A percentile compares a stretch with the other conserved stretches of the same genome.
phyloP scores from a whole-genome alignment of 2,329 filamentous ascomycete genomes.

The Lojkania enalia region DNA sequence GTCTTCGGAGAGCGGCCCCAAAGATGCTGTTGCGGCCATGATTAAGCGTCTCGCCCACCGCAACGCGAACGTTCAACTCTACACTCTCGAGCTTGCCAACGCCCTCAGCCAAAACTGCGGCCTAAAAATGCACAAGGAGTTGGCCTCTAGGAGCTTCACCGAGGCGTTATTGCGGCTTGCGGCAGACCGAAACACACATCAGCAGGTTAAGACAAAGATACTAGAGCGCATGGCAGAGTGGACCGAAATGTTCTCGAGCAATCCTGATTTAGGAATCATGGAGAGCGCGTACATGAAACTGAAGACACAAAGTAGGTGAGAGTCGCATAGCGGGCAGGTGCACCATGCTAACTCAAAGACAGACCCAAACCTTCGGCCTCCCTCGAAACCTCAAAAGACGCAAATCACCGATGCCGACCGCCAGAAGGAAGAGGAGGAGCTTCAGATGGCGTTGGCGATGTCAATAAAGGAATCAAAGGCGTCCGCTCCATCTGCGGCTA shows the following conservation, averaged over 20 bases:
- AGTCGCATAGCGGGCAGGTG: neutral
- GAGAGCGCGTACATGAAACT: conserved; percentile 88
- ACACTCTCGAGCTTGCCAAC: conserved; percentile 88
- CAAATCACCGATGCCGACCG: conserved; percentile 87
- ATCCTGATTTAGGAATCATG: conserved; percentile 96
- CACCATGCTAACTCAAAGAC: conserved; percentile 43
- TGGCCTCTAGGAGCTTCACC: conserved; percentile 90
- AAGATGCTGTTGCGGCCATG: conserved; percentile 84
- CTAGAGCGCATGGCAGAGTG: conserved; percentile 95
- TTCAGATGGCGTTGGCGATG: conserved; percentile 92
- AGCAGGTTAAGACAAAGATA: conserved; percentile 96
- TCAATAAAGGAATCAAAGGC: conserved; percentile 82
- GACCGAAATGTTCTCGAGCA: conserved; percentile 89
- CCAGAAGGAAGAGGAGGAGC: conserved; percentile 93
- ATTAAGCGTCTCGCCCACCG: conserved; percentile 91
- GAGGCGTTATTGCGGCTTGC: conserved; percentile 89
- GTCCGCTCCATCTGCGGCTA: conserved; percentile 45
- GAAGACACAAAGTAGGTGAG: conserved; percentile 64
- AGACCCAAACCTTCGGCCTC: conserved; percentile 88
- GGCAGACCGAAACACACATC: conserved; percentile 91
- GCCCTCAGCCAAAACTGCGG: conserved; percentile 92
- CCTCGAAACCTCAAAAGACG: conserved; percentile 90
- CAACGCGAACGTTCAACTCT: conserved; percentile 94
- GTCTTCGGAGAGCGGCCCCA: conserved; percentile 61
- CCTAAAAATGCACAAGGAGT: conserved; percentile 80